phyloP scores from a whole-genome alignment of 2,329 filamentous ascomycete species.

The Zopfia rhizophila region DNA sequence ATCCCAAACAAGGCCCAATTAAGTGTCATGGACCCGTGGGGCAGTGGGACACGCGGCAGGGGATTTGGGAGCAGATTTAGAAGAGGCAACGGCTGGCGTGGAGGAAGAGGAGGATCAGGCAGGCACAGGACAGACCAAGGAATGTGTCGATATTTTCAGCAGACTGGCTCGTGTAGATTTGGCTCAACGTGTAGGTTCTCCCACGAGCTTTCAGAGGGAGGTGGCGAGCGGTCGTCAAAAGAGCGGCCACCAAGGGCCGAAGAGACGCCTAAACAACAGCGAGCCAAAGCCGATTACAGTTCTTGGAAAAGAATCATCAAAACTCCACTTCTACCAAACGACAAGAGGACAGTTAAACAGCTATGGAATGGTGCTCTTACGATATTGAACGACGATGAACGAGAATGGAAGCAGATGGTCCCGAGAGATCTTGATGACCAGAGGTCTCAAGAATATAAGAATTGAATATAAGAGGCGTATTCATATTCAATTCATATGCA shows the following conservation, averaged over 20 bases:
- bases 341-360: conserved; percentile 26
- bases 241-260: conserved; percentile 3
- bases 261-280: conserved; percentile 34
- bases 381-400: conserved; percentile 40
- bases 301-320: conserved; percentile 41
- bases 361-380: conserved; percentile 42
- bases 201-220: conserved; percentile 9
- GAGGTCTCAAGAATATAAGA: too few species aligned
- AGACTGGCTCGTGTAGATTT: conserved; percentile 13
- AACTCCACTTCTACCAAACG: conserved; percentile 20
- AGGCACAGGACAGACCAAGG: conserved; percentile 1
- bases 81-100: conserved; percentile 9
- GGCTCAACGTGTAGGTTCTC: conserved; percentile 22
- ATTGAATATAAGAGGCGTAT: too few species aligned
- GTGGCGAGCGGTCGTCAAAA: too few species aligned
- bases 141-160: conserved; percentile 13
- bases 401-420: conserved; percentile 45
- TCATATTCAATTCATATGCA: too few species aligned
- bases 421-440: conserved; percentile 46
- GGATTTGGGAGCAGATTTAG: conserved; percentile 1
- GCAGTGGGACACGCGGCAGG: too few species aligned
- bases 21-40: too few species aligned
- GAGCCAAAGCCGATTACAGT: conserved; percentile 36
- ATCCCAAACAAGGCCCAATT: too few species aligned
- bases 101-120: conserved; percentile 7